These are phyloP conservation scores for Atractiella rhizophila DNA, from an alignment of 768 basidiomycete species.

Conservation along the genomic window DNA sequence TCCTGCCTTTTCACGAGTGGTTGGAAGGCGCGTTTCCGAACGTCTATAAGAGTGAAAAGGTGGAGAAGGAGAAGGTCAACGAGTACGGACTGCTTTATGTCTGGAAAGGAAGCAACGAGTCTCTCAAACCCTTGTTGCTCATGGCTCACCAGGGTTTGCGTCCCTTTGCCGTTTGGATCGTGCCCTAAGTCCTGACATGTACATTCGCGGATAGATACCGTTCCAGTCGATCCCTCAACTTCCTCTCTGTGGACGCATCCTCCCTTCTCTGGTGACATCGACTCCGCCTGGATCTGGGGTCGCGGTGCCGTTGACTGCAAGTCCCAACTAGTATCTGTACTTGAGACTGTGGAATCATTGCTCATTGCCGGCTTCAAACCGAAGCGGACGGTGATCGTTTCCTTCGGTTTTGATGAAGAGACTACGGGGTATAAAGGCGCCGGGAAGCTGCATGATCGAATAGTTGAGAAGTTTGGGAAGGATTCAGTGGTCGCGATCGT, in stretches of 20 bases:
- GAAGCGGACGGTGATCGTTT: constrained; percentile 22
- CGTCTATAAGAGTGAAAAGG: neutral
- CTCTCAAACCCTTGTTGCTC: constrained; percentile 38
- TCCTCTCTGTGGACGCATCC: constrained; percentile 1
- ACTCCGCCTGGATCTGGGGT: neutral
- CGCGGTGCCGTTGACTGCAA: constrained; percentile 10
- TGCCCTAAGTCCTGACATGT: no score
- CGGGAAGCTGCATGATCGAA: constrained; percentile 21
- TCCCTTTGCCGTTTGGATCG: no score
- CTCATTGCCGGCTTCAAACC: constrained; percentile 38
- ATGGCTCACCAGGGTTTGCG: constrained; percentile 15
- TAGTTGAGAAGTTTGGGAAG: constrained; percentile 40
- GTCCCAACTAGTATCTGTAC: constrained; percentile 9
- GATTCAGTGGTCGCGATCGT: constrained; percentile 50
- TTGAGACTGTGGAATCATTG: constrained; percentile 35
- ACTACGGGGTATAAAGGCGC: constrained; percentile 22
- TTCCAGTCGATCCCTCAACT: neutral
- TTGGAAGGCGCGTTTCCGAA: no score
- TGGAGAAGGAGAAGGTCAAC: constrained; percentile 35
- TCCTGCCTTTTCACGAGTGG: no score
- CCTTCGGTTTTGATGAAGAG: constrained; percentile 48
- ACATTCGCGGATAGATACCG: constrained; percentile 1
- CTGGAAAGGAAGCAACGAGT: constrained; percentile 39
- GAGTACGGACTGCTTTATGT: constrained; percentile 48
- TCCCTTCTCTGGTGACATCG: constrained; percentile 1